phyloP scores from a whole-genome alignment of 1,284 basidiomycete species.

The Naganishia albida region DNA sequence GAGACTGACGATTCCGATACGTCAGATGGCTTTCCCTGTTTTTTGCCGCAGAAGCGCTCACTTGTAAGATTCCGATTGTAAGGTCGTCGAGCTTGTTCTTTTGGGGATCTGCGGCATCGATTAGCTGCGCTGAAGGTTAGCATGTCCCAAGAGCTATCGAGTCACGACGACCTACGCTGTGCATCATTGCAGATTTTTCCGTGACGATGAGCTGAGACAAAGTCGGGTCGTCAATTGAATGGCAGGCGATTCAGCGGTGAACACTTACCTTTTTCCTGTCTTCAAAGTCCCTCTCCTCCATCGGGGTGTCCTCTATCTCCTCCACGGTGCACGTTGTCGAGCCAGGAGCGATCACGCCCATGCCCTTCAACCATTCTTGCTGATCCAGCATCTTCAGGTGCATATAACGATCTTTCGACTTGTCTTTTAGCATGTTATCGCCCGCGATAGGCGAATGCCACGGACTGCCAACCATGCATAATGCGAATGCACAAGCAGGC shows the following conservation, averaged over 20 bases:
- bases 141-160: neutral
- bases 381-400: conserved; percentile 18
- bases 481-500: conserved; percentile 54
- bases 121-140: conserved; percentile 6
- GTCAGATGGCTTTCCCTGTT: neutral
- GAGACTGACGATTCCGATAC: conserved; percentile 1
- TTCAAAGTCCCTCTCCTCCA: conserved; percentile 32
- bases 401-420: conserved; percentile 5
- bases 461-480: conserved; percentile 53
- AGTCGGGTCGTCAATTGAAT: neutral
- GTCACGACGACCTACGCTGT: conserved; percentile 5
- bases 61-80: conserved; percentile 29
- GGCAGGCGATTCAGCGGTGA: neutral
- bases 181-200: conserved; percentile 30
- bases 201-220: conserved; percentile 22
- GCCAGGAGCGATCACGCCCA: conserved; percentile 27
- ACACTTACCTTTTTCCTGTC: conserved; percentile 26
- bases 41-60: neutral
- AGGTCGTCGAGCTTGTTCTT: conserved; percentile 11
- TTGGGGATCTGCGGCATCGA: conserved; percentile 18
- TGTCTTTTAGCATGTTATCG: neutral
- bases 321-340: conserved; percentile 15
- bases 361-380: conserved; percentile 26
- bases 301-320: conserved; percentile 26
- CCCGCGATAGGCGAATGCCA: conserved; percentile 32